phyloP scores from a whole-genome alignment of 306 rosid species.

The Gillenia trifoliata region DNA sequence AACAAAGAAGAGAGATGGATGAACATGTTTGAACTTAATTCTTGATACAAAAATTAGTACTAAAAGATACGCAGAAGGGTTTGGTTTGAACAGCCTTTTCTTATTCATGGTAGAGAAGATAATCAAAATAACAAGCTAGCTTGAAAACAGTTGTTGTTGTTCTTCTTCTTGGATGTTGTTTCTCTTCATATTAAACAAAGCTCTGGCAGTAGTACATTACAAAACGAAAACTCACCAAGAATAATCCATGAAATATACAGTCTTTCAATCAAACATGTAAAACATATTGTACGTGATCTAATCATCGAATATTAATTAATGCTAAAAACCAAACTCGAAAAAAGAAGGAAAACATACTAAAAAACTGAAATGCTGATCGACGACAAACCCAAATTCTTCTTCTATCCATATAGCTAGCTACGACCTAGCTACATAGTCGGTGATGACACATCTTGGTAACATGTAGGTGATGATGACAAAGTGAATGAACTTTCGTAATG shows the following conservation, averaged over 20 bases:
- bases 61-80: background rate
- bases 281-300: conserved; percentile 8
- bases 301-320: background rate
- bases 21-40: background rate
- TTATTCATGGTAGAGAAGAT: background rate
- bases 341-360: conserved; percentile 6
- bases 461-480: conserved; percentile 7
- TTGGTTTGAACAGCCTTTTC: background rate
- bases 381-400: conserved; percentile 20
- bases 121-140: background rate
- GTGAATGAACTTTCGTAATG: background rate
- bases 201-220: background rate
- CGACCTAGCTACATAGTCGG: conserved; percentile 11
- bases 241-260: conserved; percentile 49
- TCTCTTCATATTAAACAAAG: background rate
- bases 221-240: conserved; percentile 25
- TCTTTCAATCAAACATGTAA: conserved; percentile 24
- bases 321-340: conserved; percentile 7
- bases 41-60: background rate
- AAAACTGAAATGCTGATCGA: conserved; percentile 18
- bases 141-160: background rate
- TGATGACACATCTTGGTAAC: background rate
- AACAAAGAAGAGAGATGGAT: background rate
- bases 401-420: background rate
- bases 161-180: background rate